These are phyloP conservation scores for Boeremia exigua DNA, from an alignment of 2,329 filamentous ascomycete genomes.

Conservation along the genomic window DNA sequence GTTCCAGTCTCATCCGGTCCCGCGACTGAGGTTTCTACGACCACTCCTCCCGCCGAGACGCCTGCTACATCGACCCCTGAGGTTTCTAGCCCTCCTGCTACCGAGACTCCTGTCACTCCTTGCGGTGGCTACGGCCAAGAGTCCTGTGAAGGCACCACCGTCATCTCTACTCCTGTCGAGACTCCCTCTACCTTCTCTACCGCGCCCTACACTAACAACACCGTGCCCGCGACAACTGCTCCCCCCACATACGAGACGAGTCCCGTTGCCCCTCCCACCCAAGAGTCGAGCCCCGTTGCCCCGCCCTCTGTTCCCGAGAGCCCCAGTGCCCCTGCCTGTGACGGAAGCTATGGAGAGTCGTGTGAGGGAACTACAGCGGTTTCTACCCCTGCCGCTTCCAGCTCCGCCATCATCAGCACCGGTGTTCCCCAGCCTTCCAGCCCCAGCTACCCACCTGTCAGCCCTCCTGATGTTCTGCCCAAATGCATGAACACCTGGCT, in stretches of 20 bases:
- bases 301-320: slow-evolving; percentile 6
- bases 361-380: slow-evolving; percentile 24
- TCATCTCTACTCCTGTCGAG: slow-evolving; percentile 9
- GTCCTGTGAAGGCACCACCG: slow-evolving; percentile 7
- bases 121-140: slow-evolving; percentile 14
- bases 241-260: slow-evolving; percentile 15
- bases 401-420: slow-evolving; percentile 16
- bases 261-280: not conserved
- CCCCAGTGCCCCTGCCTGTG: slow-evolving; percentile 3
- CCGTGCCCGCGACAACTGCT: slow-evolving; percentile 19
- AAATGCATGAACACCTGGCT: slow-evolving; percentile 94
- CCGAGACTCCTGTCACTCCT: slow-evolving; percentile 11
- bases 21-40: not conserved
- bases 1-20: not conserved
- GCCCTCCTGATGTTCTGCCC: slow-evolving; percentile 74
- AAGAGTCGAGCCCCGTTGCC: not conserved
- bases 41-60: slow-evolving; percentile 14
- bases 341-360: slow-evolving; percentile 22
- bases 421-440: slow-evolving; percentile 27
- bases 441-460: slow-evolving; percentile 31
- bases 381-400: slow-evolving; percentile 12
- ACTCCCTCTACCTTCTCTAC: slow-evolving; percentile 11
- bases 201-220: slow-evolving; percentile 27
- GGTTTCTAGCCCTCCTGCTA: slow-evolving; percentile 8
- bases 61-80: slow-evolving; percentile 1